Evolutionary conservation across 2,329 filamentous ascomycete species (phyloP), one percentile per base, ranked within the genome.

Genomic region (Beauveria medogensis): DNA sequence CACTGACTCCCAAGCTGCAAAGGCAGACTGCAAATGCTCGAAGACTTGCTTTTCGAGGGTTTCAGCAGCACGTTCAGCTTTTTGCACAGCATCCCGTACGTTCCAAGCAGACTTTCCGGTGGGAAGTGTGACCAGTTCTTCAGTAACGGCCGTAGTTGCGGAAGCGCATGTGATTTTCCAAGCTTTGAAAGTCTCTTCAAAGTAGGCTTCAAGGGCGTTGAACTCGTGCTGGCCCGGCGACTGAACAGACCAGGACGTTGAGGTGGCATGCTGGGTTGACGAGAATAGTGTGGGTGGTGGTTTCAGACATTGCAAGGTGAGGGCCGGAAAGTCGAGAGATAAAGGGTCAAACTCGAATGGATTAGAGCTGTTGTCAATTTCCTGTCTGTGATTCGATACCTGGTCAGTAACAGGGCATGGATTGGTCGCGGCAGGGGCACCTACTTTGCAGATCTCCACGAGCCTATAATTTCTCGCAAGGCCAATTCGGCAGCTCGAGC

Each of bases 311-410:
- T 89, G 90, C 12, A 97, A 82, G 41, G 88, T 91, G 46, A 97
- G 81, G 7, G 89, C 87, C 7, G 92, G 91, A 68, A 96, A 97
- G 63, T 91, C 91, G 71, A 96, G 85, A 5, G 89, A 81, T 63
- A 92, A 84, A 40, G 93, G 89, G 66, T 97, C 90, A 74, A 96
- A 95, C 65, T 93, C 89, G 67, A 88, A 87, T 3, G 85, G 84
- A 66, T 78, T 77, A 9, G 82, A 81, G 56, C 76, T 75, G 65
- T 79, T 77, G 63, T 85, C 80, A 54, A 85, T 76, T 52, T 83
- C 78, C 67, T 80, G 78, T 67, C 83, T 86, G 63, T 24, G 34
- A 52, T 28, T 54, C 37, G 44, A 63, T 18, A 62, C 60, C 59
- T 54, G 55, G 63, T 68, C 64, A 67, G 62, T 44, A 30, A 40